phyloP scores from a whole-genome alignment of 225 moss, liverwort and hornwort species.

The Climacium dendroides region DNA sequence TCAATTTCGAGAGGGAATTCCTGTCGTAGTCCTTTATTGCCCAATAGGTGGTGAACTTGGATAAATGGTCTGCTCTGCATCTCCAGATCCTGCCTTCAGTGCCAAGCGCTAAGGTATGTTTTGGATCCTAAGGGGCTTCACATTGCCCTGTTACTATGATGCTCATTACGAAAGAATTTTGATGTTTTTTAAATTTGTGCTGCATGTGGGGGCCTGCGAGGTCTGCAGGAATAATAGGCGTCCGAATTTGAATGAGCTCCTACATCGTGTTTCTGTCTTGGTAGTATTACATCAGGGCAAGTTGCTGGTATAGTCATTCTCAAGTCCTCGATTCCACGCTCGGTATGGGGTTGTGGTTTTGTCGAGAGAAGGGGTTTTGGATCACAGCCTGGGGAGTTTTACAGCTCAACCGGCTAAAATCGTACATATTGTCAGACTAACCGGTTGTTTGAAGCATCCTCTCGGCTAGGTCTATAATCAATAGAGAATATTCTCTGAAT shows the following conservation, averaged over 20 bases:
- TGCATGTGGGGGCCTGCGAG: not conserved
- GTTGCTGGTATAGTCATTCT: not conserved
- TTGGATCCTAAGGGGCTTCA: not conserved
- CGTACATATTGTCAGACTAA: too few species aligned
- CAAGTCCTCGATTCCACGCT: not conserved
- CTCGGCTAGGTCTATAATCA: too few species aligned
- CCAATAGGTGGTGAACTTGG: slow-evolving; percentile 19
- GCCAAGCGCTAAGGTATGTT: slow-evolving; percentile 28
- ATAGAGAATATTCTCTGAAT: too few species aligned
- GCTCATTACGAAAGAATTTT: not conserved
- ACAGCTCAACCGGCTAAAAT: too few species aligned
- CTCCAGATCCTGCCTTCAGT: slow-evolving; percentile 15
- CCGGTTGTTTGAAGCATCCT: too few species aligned
- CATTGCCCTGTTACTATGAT: not conserved
- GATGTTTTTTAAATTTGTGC: not conserved
- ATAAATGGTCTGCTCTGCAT: slow-evolving; percentile 10
- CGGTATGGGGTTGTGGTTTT: not conserved
- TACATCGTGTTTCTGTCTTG: not conserved
- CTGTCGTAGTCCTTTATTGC: slow-evolving; percentile 5
- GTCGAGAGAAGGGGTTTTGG: not conserved
- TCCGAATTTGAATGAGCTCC: not conserved
- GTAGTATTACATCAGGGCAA: not conserved
- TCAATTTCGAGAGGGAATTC: slow-evolving; percentile 31
- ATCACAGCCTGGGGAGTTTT: too few species aligned
- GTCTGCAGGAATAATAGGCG: not conserved